These are phyloP conservation scores for Alternaria alternata DNA, from an alignment of 2,329 filamentous ascomycete genomes.

Conservation along the genomic window DNA sequence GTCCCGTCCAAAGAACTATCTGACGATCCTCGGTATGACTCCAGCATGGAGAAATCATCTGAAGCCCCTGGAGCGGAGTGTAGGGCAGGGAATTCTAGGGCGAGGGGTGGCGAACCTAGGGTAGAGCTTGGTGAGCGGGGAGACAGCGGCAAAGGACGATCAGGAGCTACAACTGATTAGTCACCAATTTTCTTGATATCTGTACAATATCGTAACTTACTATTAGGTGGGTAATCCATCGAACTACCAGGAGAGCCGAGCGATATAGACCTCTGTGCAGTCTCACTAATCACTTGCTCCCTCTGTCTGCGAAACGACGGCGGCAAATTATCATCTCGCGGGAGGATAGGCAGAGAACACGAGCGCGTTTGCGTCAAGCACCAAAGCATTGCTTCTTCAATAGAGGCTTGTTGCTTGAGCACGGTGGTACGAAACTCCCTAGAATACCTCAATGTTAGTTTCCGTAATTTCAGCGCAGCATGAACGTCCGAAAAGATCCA, in stretches of 20 bases:
- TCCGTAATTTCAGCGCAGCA: neutral
- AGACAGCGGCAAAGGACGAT: slow-evolving; percentile 38
- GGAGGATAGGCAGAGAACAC: neutral
- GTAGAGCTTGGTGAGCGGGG: slow-evolving; percentile 22
- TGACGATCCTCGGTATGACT: neutral
- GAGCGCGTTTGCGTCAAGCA: neutral
- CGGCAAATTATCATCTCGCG: slow-evolving; percentile 3
- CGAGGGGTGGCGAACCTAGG: slow-evolving; percentile 2
- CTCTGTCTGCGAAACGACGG: neutral
- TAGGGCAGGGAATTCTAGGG: slow-evolving; percentile 5
- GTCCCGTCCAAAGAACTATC: neutral
- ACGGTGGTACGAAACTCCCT: neutral
- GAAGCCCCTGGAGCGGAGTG: neutral
- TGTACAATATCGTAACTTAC: slow-evolving; percentile 1
- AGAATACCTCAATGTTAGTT: slow-evolving; percentile 3
- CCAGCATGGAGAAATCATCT: slow-evolving; percentile 2
- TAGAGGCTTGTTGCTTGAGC: neutral
- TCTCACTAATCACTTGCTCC: neutral
- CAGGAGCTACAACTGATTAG: slow-evolving; percentile 29
- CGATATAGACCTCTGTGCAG: neutral
- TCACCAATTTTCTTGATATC: neutral
- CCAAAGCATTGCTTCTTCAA: neutral
- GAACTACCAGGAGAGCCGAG: neutral
- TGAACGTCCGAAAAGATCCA: neutral
- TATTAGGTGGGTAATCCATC: slow-evolving; percentile 22